Evolutionary conservation across 148 eudicot genomes (phyloP).

Genomic region (Euryodendron excelsum): DNA sequence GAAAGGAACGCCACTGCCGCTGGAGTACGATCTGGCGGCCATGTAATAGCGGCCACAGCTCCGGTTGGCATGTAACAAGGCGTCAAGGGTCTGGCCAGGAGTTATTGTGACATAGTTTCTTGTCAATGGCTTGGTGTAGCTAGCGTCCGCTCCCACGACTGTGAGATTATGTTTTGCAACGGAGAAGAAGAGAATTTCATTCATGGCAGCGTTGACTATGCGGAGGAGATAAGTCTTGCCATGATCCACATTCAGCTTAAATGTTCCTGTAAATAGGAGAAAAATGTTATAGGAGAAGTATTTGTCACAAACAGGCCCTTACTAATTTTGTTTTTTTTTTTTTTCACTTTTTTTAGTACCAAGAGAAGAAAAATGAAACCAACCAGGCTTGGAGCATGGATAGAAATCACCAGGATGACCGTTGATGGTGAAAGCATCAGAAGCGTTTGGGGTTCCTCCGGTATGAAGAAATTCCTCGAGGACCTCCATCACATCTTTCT

Average conservation of each 20-base stretch:
- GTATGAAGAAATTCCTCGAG: no score
- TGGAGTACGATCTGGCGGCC: not conserved
- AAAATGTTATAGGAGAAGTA: no score
- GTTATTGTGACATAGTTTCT: not conserved
- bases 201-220: constrained; percentile 13
- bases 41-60: not conserved
- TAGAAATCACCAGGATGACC: constrained; percentile 33
- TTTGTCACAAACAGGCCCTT: no score
- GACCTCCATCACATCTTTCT: constrained; percentile 15
- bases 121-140: constrained; percentile 18
- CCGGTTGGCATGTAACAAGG: not conserved
- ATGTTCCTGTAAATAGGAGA: constrained; percentile 8
- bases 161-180: constrained; percentile 15
- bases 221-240: constrained; percentile 20
- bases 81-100: constrained; percentile 19
- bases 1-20: not conserved
- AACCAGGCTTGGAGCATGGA: constrained; percentile 29
- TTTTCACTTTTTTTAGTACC: no score
- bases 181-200: constrained; percentile 18
- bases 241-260: constrained; percentile 9
- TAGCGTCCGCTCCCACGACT: constrained; percentile 11
- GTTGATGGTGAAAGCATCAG: constrained; percentile 29
- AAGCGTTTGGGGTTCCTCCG: constrained; percentile 17
- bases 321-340: no score
- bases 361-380: not conserved